Base-by-base conservation (phyloP, 805 yeast genomes). In the Candida multigemmis region DNA sequence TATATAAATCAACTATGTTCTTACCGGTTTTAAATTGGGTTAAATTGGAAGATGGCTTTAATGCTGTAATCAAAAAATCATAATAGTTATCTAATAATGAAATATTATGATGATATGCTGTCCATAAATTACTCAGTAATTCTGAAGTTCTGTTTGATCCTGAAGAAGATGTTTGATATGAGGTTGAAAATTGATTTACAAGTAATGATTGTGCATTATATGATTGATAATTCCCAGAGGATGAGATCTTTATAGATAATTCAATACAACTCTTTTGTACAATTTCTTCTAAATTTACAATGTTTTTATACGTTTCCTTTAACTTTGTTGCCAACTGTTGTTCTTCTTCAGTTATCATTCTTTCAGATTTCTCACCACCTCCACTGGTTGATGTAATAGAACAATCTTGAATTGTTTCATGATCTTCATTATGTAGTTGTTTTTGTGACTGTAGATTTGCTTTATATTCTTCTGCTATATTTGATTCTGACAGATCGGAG, bases 1-100 rank as follows among this genome's bases (percentile, higher is more conserved):
- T 74, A 48, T 82, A 81, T 21, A 79, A 70, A 36, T 77, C 79
- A 6, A 82, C 82, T 25, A 82, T 72, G 38, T 80, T 83, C 44
- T 74, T 75, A 2, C 91, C 91, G 3, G 86, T 74, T 44, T 74
- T 77, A 18, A 80, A 77, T 31, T 58, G 62, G 10, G 59, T 55
- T 24, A 56, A 56, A 34, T 57, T 59, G 4, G 73, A 60, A 5
- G 65, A 50, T 11, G 86, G 85, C 26, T 77, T 70, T 35, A 79
- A 58, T 1, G 87, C 83, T 12, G 81, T 76, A 9, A 78, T 66
- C 21, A 80, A 49, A 40, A 80, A 80, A 38, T 79, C 85, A 35
- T 77, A 74, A 44, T 80, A 81, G 40, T 77, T 71, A 47, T 81
- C 82, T 31, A 80, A 54, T 20, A 81, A 51, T 17, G 74, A 74